Conservation (phyloP, 768 basidiomycete genomes). For the Podaxis sp. region DNA sequence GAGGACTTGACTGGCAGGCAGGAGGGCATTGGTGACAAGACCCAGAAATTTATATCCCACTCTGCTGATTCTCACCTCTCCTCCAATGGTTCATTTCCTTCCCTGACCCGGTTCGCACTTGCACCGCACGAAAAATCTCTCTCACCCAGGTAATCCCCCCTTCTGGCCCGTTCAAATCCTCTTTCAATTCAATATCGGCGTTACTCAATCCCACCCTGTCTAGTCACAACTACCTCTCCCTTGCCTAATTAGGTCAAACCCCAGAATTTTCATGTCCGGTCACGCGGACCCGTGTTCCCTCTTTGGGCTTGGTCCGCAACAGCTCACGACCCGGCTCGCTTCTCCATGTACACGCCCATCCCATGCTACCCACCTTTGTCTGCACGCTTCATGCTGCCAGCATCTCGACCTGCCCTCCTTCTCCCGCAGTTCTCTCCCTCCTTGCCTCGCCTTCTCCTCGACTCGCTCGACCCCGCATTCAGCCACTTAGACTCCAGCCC, state of each 20-base stretch:
- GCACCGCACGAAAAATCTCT: no score
- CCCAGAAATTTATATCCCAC: background rate
- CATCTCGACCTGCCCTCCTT: no score
- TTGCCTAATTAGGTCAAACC: background rate
- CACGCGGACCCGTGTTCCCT: background rate
- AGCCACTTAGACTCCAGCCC: background rate
- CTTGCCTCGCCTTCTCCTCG: background rate
- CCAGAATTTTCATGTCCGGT: slow-evolving; percentile 7
- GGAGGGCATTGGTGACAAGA: background rate
- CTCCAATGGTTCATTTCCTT: background rate
- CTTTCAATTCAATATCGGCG: no score
- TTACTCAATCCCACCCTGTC: no score
- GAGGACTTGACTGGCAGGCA: background rate
- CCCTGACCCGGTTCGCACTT: background rate
- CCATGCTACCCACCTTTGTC: background rate
- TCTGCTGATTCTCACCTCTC: background rate
- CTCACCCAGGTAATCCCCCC: background rate
- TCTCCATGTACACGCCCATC: background rate
- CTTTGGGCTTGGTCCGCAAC: background rate
- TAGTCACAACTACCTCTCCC: background rate
- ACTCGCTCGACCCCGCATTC: background rate
- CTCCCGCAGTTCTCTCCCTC: background rate
- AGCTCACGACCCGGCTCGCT: background rate
- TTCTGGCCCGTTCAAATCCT: no score
- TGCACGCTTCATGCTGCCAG: background rate